A percentile compares a stretch with the other conserved stretches of the same genome.
Evolutionary conservation across 2,329 filamentous ascomycete species (phyloP).

Genomic region (Chaetothyriales sp.): DNA sequence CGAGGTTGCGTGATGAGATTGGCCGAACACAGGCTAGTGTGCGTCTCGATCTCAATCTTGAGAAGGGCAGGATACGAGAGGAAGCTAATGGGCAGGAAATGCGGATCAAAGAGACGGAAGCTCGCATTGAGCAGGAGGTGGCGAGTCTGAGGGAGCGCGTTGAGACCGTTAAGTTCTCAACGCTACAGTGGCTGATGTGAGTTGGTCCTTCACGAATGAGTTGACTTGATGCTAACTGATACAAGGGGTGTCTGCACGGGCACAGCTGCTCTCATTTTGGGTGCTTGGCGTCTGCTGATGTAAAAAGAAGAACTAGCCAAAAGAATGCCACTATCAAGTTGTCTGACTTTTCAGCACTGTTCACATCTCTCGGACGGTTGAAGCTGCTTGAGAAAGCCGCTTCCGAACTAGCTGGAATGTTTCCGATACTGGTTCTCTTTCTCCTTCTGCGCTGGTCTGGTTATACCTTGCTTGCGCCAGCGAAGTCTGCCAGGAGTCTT

Average conservation of each 20-base stretch:
- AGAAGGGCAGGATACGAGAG: conserved; percentile 91
- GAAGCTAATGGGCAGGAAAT: conserved; percentile 94
- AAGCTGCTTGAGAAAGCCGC: no score
- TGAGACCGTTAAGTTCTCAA: conserved; percentile 96
- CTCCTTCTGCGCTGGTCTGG: no score
- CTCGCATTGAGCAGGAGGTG: conserved; percentile 94
- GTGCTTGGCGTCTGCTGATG: conserved; percentile 55
- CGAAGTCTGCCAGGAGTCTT: neutral
- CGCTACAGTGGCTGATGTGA: conserved; percentile 94
- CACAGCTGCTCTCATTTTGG: conserved; percentile 51
- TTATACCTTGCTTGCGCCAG: neutral
- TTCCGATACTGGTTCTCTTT: no score
- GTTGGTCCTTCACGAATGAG: conserved; percentile 31
- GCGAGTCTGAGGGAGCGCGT: conserved; percentile 80
- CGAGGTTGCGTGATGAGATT: conserved; percentile 81
- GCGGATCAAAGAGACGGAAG: conserved; percentile 98
- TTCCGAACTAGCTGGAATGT: no score
- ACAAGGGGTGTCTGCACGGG: conserved; percentile 50
- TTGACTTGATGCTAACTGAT: conserved; percentile 18
- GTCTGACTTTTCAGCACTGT: neutral
- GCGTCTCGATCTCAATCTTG: conserved; percentile 80
- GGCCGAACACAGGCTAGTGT: conserved; percentile 87
- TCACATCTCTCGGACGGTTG: neutral
- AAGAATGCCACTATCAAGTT: neutral
- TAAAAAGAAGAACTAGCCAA: conserved; percentile 20